phyloP scores from a whole-genome alignment of 441 rosid genomes.

The Gossypium trilobum region DNA sequence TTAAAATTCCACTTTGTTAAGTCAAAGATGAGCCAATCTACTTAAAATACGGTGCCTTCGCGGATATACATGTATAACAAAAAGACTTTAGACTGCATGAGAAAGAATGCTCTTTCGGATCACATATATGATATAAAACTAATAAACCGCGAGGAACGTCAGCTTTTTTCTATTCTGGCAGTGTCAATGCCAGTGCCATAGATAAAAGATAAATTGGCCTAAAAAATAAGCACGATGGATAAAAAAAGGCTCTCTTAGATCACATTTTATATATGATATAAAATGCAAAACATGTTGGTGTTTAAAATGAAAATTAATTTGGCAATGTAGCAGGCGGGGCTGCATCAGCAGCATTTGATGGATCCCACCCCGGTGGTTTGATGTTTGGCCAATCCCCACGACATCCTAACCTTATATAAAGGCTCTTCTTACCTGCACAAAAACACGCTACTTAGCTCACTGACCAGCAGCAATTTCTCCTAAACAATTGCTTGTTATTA shows the following conservation, averaged over 20 bases:
- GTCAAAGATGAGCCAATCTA: not conserved
- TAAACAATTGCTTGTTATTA: not conserved
- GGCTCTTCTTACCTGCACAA: conserved; percentile 71
- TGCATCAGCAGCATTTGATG: conserved; percentile 31
- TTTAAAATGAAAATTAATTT: not conserved
- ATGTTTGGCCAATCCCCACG: conserved; percentile 86
- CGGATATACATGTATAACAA: too few relatives aligned
- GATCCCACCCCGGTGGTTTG: conserved; percentile 80
- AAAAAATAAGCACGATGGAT: too few relatives aligned
- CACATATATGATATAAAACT: too few relatives aligned
- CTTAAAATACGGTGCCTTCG: not conserved
- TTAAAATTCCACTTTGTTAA: not conserved
- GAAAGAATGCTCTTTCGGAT: too few relatives aligned
- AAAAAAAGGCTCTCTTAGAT: too few relatives aligned
- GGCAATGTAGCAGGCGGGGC: conserved; percentile 9
- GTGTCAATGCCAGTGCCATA: too few relatives aligned
- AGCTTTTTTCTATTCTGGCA: too few relatives aligned
- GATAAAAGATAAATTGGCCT: too few relatives aligned
- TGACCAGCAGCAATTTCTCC: not conserved
- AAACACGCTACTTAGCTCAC: too few relatives aligned
- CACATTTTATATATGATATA: too few relatives aligned
- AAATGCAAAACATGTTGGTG: not conserved
- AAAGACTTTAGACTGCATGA: too few relatives aligned
- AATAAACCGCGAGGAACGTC: too few relatives aligned
- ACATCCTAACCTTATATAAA: conserved; percentile 79